A percentile compares a stretch with the other conserved stretches of the same genome.
Evolutionary conservation across 352 stramenopile species (phyloP).

Genomic region (Phytophthora citrophthora): DNA sequence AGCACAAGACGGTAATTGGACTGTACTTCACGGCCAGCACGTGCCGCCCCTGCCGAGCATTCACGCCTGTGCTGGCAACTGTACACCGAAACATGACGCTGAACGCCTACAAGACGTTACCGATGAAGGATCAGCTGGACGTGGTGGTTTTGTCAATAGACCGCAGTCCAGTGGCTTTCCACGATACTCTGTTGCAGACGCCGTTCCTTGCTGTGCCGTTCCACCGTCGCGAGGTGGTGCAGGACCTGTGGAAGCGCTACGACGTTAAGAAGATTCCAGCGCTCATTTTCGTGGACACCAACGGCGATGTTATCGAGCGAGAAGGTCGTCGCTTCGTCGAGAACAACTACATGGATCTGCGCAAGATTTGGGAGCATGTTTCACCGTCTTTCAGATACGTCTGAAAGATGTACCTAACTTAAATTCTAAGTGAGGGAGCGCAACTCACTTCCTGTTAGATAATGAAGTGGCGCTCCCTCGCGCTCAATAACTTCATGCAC

Average conservation of each 20-base stretch:
- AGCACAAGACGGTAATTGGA: constrained; percentile 58
- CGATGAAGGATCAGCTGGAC: constrained; percentile 65
- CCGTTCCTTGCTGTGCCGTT: constrained; percentile 69
- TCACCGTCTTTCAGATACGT: constrained; percentile 16
- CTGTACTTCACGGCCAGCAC: constrained; percentile 75
- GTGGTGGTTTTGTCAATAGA: constrained; percentile 73
- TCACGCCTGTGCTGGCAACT: constrained; percentile 68
- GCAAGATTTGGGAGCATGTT: constrained; percentile 66
- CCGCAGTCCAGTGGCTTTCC: constrained; percentile 58
- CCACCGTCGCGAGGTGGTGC: constrained; percentile 50
- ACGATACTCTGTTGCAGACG: constrained; percentile 61
- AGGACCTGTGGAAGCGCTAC: constrained; percentile 72
- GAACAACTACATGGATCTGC: constrained; percentile 67
- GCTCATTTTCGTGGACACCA: constrained; percentile 71
- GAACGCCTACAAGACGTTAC: constrained; percentile 55
- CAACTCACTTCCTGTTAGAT: too few relatives aligned
- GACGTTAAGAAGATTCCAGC: constrained; percentile 74
- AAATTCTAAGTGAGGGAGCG: too few relatives aligned
- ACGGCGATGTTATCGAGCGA: constrained; percentile 66
- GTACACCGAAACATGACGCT: constrained; percentile 73
- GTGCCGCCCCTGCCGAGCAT: constrained; percentile 62
- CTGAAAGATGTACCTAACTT: too few relatives aligned
- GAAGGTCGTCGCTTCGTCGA: constrained; percentile 69
- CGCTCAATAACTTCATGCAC: too few relatives aligned
- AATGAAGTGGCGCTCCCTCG: too few relatives aligned